Percentiles rank a stretch among this genome's conserved stretches.
These are phyloP conservation scores for Serendipita sp. DNA, from an alignment of 1,284 basidiomycete genomes.

Conservation along the genomic window DNA sequence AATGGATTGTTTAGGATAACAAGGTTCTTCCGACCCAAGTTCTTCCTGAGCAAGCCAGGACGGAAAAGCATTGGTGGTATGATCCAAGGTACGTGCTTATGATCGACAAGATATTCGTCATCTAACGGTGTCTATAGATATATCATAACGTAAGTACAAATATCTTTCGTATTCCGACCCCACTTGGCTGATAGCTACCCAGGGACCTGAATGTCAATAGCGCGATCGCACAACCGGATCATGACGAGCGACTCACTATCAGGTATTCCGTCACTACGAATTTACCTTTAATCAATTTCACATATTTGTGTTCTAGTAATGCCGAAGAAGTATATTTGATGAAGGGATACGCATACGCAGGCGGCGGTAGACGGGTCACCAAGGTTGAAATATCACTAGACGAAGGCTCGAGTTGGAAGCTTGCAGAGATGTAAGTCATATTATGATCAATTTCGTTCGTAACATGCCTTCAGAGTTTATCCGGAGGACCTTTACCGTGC, in stretches of 20 bases:
- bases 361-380: slow-evolving; percentile 47
- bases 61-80: slow-evolving; percentile 48
- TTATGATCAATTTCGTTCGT: slow-evolving; percentile 9
- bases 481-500: slow-evolving; percentile 42
- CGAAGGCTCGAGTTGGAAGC: slow-evolving; percentile 39
- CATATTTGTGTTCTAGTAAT: slow-evolving; percentile 21
- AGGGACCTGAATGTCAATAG: slow-evolving; percentile 52
- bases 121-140: slow-evolving; percentile 20
- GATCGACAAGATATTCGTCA: background rate
- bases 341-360: slow-evolving; percentile 50
- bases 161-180: slow-evolving; percentile 4
- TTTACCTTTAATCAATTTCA: slow-evolving; percentile 16
- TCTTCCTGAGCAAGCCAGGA: slow-evolving; percentile 40
- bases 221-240: slow-evolving; percentile 43
- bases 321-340: slow-evolving; percentile 10
- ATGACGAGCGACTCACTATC: slow-evolving; percentile 31
- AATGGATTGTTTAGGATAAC: slow-evolving; percentile 38
- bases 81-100: slow-evolving; percentile 32
- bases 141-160: slow-evolving; percentile 25
- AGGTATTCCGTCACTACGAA: no score
- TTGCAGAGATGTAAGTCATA: slow-evolving; percentile 29
- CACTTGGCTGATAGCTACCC: slow-evolving; percentile 8
- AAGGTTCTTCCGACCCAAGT: slow-evolving; percentile 47
- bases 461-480: slow-evolving; percentile 22
- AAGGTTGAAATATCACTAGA: slow-evolving; percentile 50